Base-by-base conservation (phyloP, 129 eudicot species). In the Chrysanthemum makinoi region DNA sequence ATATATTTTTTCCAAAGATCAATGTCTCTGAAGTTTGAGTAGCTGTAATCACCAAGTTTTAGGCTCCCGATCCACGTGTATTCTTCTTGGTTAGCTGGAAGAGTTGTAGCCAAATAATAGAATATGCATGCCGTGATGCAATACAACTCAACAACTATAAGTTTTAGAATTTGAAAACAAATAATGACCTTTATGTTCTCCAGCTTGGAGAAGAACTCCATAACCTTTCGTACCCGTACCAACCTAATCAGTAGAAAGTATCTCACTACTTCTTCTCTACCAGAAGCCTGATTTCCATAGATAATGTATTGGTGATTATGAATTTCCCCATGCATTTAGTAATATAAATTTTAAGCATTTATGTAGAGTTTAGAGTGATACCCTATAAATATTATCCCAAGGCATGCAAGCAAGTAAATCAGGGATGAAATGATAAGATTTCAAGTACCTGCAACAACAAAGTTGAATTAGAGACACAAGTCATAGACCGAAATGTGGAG, bases 11-110 rank as follows among this genome's bases (percentile, higher is more conserved):
- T 83, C 91, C 88, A 85, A 9, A 88, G 17, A 76, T 88, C 86
- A 65, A 88, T 76, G 43, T 85, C 91, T 80, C 91, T 80, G 62
- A 88, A 88, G 67, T 77, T 72, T 39, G 86, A 50, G 70, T 85
- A 88, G 58, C 86, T 81, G 28, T 83, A 80, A 24, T 83, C 95
- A 15, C 95, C 95, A 49, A 85, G 49, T 56, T 73, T 70, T 73
- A 88, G 79, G 66, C 87, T 88, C 64, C 95, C 95, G 58, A 88
- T 88, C 91, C 95, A 88, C 11, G 95, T 88, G 73, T 88, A 88
- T 12, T 83, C 85, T 82, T 88, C 95, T 73, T 81, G 57, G 62
- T 79, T 80, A 33, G 68, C 77, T 50, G 95, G 89, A 43, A 88
- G 14, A 51, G 87, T 83, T 20, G 95, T 85, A 10, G 95, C 95